Evolutionary conservation across 495 filamentous ascomycete species (phyloP).

Genomic region (Bombardia bombarda): DNA sequence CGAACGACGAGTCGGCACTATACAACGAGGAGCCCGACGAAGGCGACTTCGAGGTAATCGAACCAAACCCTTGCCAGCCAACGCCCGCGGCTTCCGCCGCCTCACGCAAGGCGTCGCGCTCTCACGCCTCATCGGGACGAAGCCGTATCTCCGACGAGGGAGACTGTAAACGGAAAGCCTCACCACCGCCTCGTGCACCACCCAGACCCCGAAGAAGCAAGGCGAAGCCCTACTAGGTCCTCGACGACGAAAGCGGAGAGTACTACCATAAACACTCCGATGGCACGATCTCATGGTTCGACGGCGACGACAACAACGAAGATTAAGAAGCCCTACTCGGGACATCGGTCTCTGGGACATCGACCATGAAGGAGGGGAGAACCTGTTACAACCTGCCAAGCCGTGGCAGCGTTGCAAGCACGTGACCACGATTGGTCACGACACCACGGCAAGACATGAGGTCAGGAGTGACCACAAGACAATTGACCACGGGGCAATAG

Average conservation of each 20-base stretch:
- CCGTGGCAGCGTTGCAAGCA: neutral
- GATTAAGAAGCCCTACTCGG: neutral
- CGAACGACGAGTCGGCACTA: neutral
- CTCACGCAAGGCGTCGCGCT: neutral
- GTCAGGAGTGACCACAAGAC: neutral
- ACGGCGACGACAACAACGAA: conserved; percentile 4
- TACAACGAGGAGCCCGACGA: conserved; percentile 3
- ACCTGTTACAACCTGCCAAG: neutral
- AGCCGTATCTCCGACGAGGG: neutral
- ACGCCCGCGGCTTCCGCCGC: neutral
- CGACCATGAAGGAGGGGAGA: neutral
- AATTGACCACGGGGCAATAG: no score
- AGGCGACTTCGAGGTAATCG: conserved; percentile 5
- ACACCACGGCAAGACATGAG: neutral
- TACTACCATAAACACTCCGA: conserved; percentile 12
- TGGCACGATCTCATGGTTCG: conserved; percentile 15
- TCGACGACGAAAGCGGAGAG: conserved; percentile 4
- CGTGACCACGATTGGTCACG: neutral
- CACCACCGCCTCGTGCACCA: neutral
- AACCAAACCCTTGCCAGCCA: conserved; percentile 7
- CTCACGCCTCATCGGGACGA: conserved; percentile 1
- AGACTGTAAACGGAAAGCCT: neutral
- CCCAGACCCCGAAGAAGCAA: conserved; percentile 8
- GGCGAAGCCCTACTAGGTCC: neutral
- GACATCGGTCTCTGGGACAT: neutral